Evolutionary conservation across 1,139 yeast genomes (phyloP).

Genomic region (Candida sanyaensis): DNA sequence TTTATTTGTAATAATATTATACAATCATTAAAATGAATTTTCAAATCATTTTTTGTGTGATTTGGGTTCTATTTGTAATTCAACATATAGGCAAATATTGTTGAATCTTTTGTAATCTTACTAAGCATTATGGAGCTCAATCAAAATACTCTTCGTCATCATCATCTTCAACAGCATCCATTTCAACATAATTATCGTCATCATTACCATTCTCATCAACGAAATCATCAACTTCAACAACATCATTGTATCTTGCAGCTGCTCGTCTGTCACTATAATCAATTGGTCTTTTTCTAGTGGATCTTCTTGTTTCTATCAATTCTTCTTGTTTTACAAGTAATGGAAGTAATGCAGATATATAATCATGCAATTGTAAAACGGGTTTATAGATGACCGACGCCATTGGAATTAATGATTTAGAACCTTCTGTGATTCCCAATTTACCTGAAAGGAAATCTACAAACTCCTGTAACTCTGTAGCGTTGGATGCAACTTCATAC

Average conservation of each 20-base stretch:
- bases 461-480: constrained; percentile 33
- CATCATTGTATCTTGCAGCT: constrained; percentile 20
- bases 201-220: constrained; percentile 17
- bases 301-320: constrained; percentile 14
- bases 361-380: constrained; percentile 25
- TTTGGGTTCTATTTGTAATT: neutral
- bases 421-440: constrained; percentile 15
- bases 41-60: too few species aligned
- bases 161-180: constrained; percentile 17
- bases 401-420: constrained; percentile 17
- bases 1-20: neutral
- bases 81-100: too few species aligned
- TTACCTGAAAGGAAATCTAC: constrained; percentile 25
- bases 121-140: neutral
- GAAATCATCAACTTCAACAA: constrained; percentile 18
- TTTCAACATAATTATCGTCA: constrained; percentile 22
- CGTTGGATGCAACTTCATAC: constrained; percentile 47
- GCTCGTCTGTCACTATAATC: constrained; percentile 19
- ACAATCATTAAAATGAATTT: neutral
- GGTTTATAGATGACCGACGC: constrained; percentile 30
- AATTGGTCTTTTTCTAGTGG: constrained; percentile 17
- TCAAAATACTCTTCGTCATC: constrained; percentile 12
- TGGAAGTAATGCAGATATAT: constrained; percentile 25
- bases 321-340: constrained; percentile 23
- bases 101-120: too few species aligned